Conservation (phyloP, 2,329 filamentous ascomycete species). For the Penicillium polonicum region DNA sequence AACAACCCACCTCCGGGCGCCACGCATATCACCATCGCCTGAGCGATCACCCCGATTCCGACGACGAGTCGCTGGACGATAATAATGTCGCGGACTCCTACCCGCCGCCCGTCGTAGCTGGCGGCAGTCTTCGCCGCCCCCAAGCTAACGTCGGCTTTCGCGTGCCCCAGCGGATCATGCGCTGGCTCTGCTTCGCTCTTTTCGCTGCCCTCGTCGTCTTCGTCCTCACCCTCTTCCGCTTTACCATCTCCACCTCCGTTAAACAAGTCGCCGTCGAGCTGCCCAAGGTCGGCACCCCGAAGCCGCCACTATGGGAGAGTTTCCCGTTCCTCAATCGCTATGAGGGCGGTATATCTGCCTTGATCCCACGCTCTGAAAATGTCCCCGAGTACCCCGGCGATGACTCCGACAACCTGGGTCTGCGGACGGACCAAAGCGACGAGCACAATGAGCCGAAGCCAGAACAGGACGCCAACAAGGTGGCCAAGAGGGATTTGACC, state of each 20-base stretch:
- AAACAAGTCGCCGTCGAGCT: conserved; percentile 41
- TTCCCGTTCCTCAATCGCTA: conserved; percentile 86
- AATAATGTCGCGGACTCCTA: conserved; percentile 48
- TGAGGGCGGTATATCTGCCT: conserved; percentile 77
- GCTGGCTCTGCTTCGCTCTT: conserved; percentile 74
- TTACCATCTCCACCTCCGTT: conserved; percentile 56
- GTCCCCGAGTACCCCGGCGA: conserved; percentile 75
- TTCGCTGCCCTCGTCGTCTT: conserved; percentile 71
- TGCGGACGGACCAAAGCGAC: conserved; percentile 34
- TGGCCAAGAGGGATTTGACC: conserved; percentile 28
- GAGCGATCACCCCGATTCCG: conserved; percentile 26
- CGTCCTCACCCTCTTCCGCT: conserved; percentile 70
- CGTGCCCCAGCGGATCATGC: conserved; percentile 69
- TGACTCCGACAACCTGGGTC: conserved; percentile 56
- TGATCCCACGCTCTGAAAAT: conserved; percentile 67
- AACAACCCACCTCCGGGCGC: conserved; percentile 26
- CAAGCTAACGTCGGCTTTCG: conserved; percentile 52
- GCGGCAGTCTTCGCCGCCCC: conserved; percentile 34
- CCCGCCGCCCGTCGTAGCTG: conserved; percentile 37
- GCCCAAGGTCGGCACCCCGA: conserved; percentile 56
- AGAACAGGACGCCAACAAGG: conserved; percentile 18
- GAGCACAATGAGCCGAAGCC: conserved; percentile 20
- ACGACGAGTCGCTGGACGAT: conserved; percentile 21
- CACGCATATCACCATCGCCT: conserved; percentile 23
- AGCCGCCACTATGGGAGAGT: conserved; percentile 74